Evolutionary conservation across 805 yeast species (phyloP), one percentile per base, ranked within the genome.

Genomic region (Candida pseudofarinosa): DNA sequence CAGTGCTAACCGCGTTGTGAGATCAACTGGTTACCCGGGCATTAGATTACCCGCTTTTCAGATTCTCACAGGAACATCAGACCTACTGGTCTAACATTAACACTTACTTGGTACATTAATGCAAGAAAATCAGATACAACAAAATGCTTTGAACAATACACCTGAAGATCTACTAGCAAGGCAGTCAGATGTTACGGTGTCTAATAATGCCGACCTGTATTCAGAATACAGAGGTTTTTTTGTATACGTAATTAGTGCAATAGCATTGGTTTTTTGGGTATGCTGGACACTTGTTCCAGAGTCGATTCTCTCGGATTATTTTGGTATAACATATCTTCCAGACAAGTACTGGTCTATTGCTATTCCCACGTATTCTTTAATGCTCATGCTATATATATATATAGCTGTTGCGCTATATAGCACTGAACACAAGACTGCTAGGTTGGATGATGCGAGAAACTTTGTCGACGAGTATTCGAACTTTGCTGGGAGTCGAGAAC

Each of bases 261-360:
- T 81, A 1, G 71, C 77, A 0, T 69, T 87, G 19, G 44, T 71
- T 2, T 61, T 76, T 4, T 85, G 86, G 74, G 49, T 82, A 1
- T 46, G 77, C 3, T 91, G 98, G 97, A 79, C 95, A 1, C 55
- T 85, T 3, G 55, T 81, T 0, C 97, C 97, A 0, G 76, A 77
- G 32, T 47, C 55, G n/a, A 53, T 76, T 30, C 74, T 85, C 17
- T 51, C 53, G 34, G 72, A 79, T 43, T 52, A 53, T 6, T 50
- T 79, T 23, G 81, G 80, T 14, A 77, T 84, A 15, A 77, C 74
- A 53, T 89, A 81, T 60, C 85, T 82, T 52, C 98, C 98, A 0
- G 85, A 91, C 26, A 73, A 95, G 50, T 85, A 90, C 81, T 93
- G 98, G 99, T 83, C 95, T 2, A 58, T 86, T 30, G 85, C 88